Percentiles rank a stretch among this genome's conserved stretches.
These are phyloP conservation scores for Populus davidiana DNA, from an alignment of 345 rosid genomes.

Conservation along the genomic window DNA sequence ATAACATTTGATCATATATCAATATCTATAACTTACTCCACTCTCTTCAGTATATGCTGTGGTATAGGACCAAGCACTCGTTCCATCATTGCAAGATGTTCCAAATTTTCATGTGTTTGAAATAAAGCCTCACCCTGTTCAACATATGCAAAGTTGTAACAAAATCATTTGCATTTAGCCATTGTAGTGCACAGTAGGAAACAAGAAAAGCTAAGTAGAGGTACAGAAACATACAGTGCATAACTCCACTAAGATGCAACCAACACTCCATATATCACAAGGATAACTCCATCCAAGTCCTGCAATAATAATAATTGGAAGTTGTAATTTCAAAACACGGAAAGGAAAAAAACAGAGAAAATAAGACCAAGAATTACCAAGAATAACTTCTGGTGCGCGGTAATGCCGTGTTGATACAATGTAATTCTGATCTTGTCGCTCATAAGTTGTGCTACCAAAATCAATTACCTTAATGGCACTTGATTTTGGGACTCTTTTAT, in stretches of 20 bases:
- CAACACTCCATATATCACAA: constrained; percentile 92
- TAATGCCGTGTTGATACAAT: constrained; percentile 34
- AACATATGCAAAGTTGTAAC: not conserved
- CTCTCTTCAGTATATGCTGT: constrained; percentile 63
- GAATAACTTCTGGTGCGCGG: constrained; percentile 65
- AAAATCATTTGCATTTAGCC: not conserved
- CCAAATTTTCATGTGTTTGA: constrained; percentile 88
- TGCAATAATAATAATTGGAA: constrained; percentile 8
- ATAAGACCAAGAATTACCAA: constrained; percentile 38
- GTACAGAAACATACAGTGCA: constrained; percentile 60
- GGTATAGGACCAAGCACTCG: constrained; percentile 77
- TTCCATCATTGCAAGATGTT: constrained; percentile 96
- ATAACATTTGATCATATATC: too few species aligned
- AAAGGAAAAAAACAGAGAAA: not conserved
- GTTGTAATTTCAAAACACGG: not conserved
- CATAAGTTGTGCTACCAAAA: constrained; percentile 35
- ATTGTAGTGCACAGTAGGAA: too few species aligned
- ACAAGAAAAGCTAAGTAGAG: not conserved
- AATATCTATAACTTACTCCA: constrained; percentile 47
- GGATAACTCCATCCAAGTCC: constrained; percentile 93
- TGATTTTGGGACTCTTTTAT: constrained; percentile 64
- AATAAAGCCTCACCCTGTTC: constrained; percentile 84
- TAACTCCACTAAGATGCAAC: constrained; percentile 74
- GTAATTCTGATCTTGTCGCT: constrained; percentile 26
- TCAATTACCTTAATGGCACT: constrained; percentile 33